Evolutionary conservation across 345 rosid genomes (phyloP).

Genomic region (Eucalyptus brandiana): DNA sequence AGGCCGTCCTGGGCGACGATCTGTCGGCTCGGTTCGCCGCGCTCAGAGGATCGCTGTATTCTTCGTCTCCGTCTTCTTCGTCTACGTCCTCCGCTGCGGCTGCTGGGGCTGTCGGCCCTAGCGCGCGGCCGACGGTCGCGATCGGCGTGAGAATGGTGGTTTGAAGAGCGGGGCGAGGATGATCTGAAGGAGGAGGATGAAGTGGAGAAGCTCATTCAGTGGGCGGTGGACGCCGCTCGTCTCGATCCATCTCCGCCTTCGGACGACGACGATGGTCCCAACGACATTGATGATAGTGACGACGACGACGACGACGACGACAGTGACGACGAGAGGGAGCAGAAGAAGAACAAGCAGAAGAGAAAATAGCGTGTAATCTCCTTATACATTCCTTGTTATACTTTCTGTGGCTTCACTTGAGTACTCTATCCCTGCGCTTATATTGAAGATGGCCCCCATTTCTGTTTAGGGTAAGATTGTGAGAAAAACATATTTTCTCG

Average conservation of each 20-base stretch:
- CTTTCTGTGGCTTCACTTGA: not conserved
- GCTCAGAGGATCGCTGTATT: slow-evolving; percentile 35
- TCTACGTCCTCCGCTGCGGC: not conserved
- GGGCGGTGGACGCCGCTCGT: slow-evolving; percentile 85
- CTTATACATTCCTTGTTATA: not conserved
- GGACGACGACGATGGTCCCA: slow-evolving; percentile 25
- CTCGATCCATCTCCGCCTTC: slow-evolving; percentile 76
- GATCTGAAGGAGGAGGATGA: slow-evolving; percentile 38
- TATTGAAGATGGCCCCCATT: not conserved
- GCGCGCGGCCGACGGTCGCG: not conserved
- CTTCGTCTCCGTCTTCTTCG: not conserved
- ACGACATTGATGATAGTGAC: not conserved
- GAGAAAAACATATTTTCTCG: not conserved
- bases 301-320: not conserved
- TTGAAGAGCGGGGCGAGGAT: not conserved
- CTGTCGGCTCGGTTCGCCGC: slow-evolving; percentile 60
- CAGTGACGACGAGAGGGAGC: not conserved
- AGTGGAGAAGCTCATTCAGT: slow-evolving; percentile 68
- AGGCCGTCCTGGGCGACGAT: slow-evolving; percentile 24
- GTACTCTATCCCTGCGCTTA: not conserved
- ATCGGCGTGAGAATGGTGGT: not conserved
- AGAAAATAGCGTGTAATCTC: not conserved
- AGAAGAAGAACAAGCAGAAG: not conserved
- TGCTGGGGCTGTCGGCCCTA: not conserved
- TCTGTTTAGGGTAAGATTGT: not conserved